Evolutionary conservation across 73 alveolate genomes (phyloP), one percentile per base, ranked within the genome.

Genomic region (Paramecium sexaurelia): DNA sequence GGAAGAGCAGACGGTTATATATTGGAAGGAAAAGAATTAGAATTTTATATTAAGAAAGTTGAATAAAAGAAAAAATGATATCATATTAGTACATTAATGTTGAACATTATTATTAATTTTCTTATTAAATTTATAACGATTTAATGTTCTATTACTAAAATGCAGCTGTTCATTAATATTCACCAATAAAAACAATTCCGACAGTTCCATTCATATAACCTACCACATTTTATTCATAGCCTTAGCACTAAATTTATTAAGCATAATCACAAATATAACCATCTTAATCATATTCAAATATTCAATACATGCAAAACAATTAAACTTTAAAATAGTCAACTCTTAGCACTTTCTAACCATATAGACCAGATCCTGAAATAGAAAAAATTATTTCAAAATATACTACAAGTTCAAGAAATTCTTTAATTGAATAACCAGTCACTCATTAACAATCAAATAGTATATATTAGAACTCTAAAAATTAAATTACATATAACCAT

Each of bases 1-100:
- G 99, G 99, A 78, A 98, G 99, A 92, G 99, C 99, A 69, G 99
- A 98, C 66, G 99, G 99, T 66, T 98, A 97, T 95, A 92, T 98
- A 85, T 95, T 98, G 61, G 99, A 98, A 95, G 99, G 99, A 91
- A 96, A 95, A 91, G 99, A 94, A 92, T 98, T 96, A 92, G 98
- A 96, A 93, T 97, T 97, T 96, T 97, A 97, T 92, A 55, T 96
- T 94, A 97, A 95, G 92, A 96, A 97, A 94, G 56, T 97, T 87
- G 98, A 88, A 88, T 88, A 55, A 68, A 88, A 88, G 73, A 88
- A 88, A 71, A 88, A 69, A 36, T 71, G 86, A 71, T 61, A 27
- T 71, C 8, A 56, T 56, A 61, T 61, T 61, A 61, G 83, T 61
- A 61, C 83, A 61, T 61, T 61, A 61, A 61, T 10, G 26, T 29